Percentiles rank a stretch among this genome's conserved stretches.
phyloP scores from a whole-genome alignment of 1,284 basidiomycete genomes.

The Ustilago cynodontis region DNA sequence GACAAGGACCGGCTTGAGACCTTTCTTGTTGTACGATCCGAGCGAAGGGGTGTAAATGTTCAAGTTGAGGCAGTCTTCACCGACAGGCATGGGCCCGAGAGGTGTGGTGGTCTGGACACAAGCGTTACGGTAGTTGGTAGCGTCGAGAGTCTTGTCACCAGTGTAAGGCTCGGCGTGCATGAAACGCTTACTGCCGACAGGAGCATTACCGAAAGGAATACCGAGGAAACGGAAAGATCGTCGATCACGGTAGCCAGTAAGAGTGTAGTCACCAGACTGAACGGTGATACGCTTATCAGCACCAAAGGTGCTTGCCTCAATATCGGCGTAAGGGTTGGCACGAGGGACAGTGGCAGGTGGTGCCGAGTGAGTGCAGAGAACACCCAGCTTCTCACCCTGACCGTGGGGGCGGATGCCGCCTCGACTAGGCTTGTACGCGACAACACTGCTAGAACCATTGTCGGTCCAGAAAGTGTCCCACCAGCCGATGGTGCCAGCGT shows the following conservation, averaged over 20 bases:
- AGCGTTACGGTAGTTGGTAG: slow-evolving; percentile 38
- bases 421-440: slow-evolving; percentile 35
- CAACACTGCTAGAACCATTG: slow-evolving; percentile 6
- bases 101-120: slow-evolving; percentile 30
- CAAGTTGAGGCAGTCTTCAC: slow-evolving; percentile 74
- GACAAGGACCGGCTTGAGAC: slow-evolving; percentile 75
- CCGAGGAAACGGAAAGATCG: slow-evolving; percentile 49
- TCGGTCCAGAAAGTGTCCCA: slow-evolving; percentile 35
- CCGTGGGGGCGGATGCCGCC: slow-evolving; percentile 11
- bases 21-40: slow-evolving; percentile 15
- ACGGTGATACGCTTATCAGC: slow-evolving; percentile 30
- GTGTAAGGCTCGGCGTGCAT: slow-evolving; percentile 41
- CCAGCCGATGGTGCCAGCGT: slow-evolving; percentile 26
- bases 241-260: slow-evolving; percentile 42
- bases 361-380: slow-evolving; percentile 42
- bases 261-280: slow-evolving; percentile 28
- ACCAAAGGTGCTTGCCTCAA: background rate
- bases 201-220: slow-evolving; percentile 42
- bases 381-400: slow-evolving; percentile 40
- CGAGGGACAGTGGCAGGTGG: slow-evolving; percentile 14
- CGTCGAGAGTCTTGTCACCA: slow-evolving; percentile 38
- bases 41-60: slow-evolving; percentile 75
- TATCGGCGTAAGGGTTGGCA: slow-evolving; percentile 28
- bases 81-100: slow-evolving; percentile 26
- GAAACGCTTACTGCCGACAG: slow-evolving; percentile 38